Percentiles rank a stretch among this genome's conserved stretches.
phyloP scores from a whole-genome alignment of 306 rosid species.

The Trifolium fragiferum region DNA sequence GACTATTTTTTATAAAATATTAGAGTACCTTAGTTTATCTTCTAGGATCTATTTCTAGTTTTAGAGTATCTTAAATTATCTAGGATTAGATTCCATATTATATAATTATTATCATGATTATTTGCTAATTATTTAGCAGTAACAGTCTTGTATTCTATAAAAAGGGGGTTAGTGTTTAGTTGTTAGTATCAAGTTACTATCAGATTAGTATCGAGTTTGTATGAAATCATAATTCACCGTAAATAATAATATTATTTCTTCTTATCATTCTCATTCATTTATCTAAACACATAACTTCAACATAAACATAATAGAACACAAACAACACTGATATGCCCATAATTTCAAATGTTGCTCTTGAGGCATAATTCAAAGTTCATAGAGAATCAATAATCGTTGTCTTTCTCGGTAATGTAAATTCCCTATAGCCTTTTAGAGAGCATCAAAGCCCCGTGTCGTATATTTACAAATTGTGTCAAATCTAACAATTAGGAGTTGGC shows the following conservation, averaged over 20 bases:
- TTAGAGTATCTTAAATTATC: background rate
- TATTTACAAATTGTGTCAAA: background rate
- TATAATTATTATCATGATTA: background rate
- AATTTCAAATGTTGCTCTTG: slow-evolving; percentile 8
- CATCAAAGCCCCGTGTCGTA: background rate
- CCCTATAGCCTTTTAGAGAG: slow-evolving; percentile 19
- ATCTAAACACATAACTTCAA: background rate
- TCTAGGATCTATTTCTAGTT: background rate
- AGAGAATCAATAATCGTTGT: slow-evolving; percentile 3
- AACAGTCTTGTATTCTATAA: background rate
- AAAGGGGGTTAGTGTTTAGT: background rate
- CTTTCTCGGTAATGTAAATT: slow-evolving; percentile 13
- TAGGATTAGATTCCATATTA: background rate
- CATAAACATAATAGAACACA: slow-evolving; percentile 21
- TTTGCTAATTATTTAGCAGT: background rate
- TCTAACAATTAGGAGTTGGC: background rate
- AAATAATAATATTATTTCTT: background rate
- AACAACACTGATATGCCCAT: slow-evolving; percentile 14
- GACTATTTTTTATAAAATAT: background rate
- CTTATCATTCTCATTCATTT: background rate
- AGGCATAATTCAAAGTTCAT: slow-evolving; percentile 11
- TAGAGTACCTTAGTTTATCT: background rate
- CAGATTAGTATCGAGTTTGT: background rate
- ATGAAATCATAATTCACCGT: background rate
- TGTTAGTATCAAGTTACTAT: background rate